A percentile compares a stretch with the other conserved stretches of the same genome.
Evolutionary conservation across 2,329 filamentous ascomycete species (phyloP).

Genomic region (Claviceps spartinae): DNA sequence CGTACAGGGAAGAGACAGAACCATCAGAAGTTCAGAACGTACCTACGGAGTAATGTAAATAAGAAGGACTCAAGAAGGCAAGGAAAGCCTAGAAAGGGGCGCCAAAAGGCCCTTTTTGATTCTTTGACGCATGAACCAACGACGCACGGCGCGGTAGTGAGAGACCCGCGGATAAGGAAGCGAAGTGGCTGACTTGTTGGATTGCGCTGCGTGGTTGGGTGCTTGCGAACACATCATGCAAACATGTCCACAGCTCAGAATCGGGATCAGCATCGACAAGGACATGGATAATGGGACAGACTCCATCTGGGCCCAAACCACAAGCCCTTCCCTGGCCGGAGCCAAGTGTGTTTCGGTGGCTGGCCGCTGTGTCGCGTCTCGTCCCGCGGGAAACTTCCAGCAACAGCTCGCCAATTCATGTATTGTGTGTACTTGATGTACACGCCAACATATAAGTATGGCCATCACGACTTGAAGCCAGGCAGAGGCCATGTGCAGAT

Average conservation of each 20-base stretch:
- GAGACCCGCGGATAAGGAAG: background rate
- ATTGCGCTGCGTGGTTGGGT: background rate
- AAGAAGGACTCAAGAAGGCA: background rate
- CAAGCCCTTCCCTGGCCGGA: background rate
- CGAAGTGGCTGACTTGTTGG: background rate
- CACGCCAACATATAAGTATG: too few species aligned
- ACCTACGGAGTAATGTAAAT: too few species aligned
- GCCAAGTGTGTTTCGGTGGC: background rate
- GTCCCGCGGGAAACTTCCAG: background rate
- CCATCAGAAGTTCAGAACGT: too few species aligned
- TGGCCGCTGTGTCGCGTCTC: background rate
- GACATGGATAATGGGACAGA: background rate
- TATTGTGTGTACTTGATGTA: too few species aligned
- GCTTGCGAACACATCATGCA: background rate
- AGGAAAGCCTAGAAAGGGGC: background rate
- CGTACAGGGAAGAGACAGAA: too few species aligned
- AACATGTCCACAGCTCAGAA: background rate
- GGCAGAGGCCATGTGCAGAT: too few species aligned
- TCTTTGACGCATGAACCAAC: conserved; percentile 4
- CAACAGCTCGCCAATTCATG: too few species aligned
- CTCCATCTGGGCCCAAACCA: background rate
- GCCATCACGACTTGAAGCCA: too few species aligned
- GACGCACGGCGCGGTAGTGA: conserved; percentile 1
- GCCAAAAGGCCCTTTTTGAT: background rate
- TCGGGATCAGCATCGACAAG: background rate